Evolutionary conservation across 2,329 filamentous ascomycete species (phyloP), one percentile per base, ranked within the genome.

Genomic region (Aureobasidium sp.): DNA sequence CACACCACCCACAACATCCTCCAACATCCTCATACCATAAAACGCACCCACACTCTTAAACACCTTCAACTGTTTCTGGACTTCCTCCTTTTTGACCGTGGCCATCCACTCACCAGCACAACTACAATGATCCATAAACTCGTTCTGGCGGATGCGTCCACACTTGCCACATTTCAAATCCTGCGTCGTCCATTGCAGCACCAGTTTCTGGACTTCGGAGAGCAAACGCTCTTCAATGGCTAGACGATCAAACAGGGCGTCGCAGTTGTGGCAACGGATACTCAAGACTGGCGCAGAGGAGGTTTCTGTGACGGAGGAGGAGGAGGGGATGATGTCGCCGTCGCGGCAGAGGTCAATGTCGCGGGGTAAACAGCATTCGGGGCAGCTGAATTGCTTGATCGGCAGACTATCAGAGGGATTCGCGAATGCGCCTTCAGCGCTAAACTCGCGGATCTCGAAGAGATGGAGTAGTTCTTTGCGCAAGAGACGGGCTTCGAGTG

Each of bases 381-480:
- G 87, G 75, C 94, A 99, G 64, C 90, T 89, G 36, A 97, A 77
- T 70, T 93, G 88, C 4, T 82, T 73, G 5, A 99, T 78, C 66
- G 83, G 84, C 4, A 97, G 82, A 48, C 82, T 87, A 61, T 88
- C 86, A 57, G 86, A 89, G 0, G 94, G 93, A 72, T 97, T 97
- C 64, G 84, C 80, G 74, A 97, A 99, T 3, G 86, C 83, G n/a
- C 89, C 93, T 61, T 93, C 90, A 59, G 87, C 83, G 73, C 87
- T 89, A 78, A 99, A 99, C 75, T 99, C 94, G 68, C 91, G 89
- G 59, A 99, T 87, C 62, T 99, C 94, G 74, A 99, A 97, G 58
- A 97, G 82, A 11, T 87, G 83, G 0, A 99, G 84, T 0, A 99
- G 81, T 64, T 97, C 93, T 68, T 95, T 95, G 59, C 95, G 87